These are phyloP conservation scores for Tagetes patula DNA, from an alignment of 129 eudicot genomes.

Conservation along the genomic window DNA sequence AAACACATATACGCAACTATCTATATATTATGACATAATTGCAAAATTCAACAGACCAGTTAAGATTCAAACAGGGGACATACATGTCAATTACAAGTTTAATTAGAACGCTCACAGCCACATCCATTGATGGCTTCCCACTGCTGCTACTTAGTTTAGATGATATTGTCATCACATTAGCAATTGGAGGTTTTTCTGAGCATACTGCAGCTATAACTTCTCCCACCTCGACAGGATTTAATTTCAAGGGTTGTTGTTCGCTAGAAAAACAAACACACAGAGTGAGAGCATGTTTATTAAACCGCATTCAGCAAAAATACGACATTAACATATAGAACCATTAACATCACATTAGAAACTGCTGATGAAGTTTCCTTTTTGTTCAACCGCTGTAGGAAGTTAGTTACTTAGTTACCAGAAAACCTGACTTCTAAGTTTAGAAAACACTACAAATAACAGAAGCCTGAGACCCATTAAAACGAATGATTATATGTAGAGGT, in stretches of 20 bases:
- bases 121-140: conserved; percentile 95
- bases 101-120: conserved; percentile 96
- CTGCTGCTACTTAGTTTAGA: conserved; percentile 70
- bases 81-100: conserved; percentile 99
- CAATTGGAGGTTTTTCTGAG: conserved; percentile 61
- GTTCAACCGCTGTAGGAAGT: neutral
- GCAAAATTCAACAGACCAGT: neutral
- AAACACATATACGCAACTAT: conserved; percentile 11
- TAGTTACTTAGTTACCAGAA: neutral
- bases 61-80: conserved; percentile 29
- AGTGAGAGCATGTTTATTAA: conserved; percentile 25
- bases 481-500: neutral
- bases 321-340: neutral
- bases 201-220: conserved; percentile 96
- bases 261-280: conserved; percentile 44
- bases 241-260: conserved; percentile 85
- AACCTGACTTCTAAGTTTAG: conserved; percentile 4
- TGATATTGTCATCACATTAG: conserved; percentile 62
- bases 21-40: conserved; percentile 14
- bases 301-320: conserved; percentile 7
- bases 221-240: conserved; percentile 76
- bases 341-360: conserved; percentile 1
- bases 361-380: conserved; percentile 6
- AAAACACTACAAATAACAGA: neutral
- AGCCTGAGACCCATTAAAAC: neutral